phyloP scores from a whole-genome alignment of 805 yeast species.

The Blastobotrys parvus region DNA sequence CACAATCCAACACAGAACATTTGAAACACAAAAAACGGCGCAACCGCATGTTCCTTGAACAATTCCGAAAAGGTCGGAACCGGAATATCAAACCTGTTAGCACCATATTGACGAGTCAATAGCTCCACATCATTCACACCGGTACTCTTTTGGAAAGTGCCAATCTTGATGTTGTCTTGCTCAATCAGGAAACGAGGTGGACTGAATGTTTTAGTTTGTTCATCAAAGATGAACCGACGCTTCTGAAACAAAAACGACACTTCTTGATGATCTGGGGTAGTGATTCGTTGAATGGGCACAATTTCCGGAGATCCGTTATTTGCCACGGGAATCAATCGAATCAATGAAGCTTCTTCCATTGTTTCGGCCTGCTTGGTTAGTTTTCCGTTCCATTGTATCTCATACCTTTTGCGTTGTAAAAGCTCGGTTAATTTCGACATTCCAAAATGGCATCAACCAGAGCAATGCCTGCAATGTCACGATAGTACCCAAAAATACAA shows the following conservation, averaged over 20 bases:
- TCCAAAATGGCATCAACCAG: constrained; percentile 94
- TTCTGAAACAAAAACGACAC: constrained; percentile 80
- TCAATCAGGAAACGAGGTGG: constrained; percentile 72
- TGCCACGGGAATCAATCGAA: constrained; percentile 72
- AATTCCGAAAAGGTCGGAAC: constrained; percentile 84
- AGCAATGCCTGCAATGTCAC: constrained; percentile 66
- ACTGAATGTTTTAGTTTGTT: constrained; percentile 45
- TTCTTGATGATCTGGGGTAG: constrained; percentile 44
- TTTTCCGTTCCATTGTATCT: no score
- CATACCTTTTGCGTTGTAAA: constrained; percentile 48
- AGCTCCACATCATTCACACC: constrained; percentile 40
- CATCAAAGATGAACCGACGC: constrained; percentile 73
- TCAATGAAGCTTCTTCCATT: constrained; percentile 58
- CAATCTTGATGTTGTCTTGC: constrained; percentile 50
- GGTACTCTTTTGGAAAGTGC: constrained; percentile 43
- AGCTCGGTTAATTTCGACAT: constrained; percentile 53
- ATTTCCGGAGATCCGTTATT: constrained; percentile 83
- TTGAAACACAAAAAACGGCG: constrained; percentile 96
- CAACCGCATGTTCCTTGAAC: constrained; percentile 95
- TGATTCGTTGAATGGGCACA: constrained; percentile 47
- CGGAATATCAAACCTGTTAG: constrained; percentile 88
- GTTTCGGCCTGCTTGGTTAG: constrained; percentile 33
- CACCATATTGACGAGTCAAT: constrained; percentile 59
- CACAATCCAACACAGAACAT: constrained; percentile 91
- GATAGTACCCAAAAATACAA: constrained; percentile 70